Evolutionary conservation across 345 rosid genomes (phyloP).

Genomic region (Brassica rapa): DNA sequence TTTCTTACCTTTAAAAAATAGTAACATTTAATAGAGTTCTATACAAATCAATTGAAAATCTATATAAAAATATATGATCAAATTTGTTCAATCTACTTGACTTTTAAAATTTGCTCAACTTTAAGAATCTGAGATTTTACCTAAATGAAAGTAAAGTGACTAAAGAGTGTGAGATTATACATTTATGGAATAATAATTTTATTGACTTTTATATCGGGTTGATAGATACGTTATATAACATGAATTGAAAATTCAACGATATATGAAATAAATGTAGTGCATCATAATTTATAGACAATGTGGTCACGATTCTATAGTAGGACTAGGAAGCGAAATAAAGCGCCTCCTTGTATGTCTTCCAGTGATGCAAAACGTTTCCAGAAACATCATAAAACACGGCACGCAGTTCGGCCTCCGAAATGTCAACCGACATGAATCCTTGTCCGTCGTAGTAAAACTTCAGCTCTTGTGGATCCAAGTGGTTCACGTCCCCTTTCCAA

Average conservation of each 20-base stretch:
- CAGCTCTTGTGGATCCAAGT: slow-evolving; percentile 32
- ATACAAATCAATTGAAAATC: neutral
- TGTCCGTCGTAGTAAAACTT: slow-evolving; percentile 76
- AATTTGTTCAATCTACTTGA: neutral
- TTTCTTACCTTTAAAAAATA: too few species aligned
- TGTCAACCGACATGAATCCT: slow-evolving; percentile 67
- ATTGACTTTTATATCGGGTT: neutral
- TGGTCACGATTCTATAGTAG: neutral
- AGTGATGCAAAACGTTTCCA: slow-evolving; percentile 53
- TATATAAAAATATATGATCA: neutral
- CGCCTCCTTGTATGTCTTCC: slow-evolving; percentile 44
- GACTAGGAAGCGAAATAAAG: slow-evolving; percentile 17
- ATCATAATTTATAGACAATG: neutral
- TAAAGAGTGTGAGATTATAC: neutral
- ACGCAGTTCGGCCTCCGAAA: slow-evolving; percentile 33
- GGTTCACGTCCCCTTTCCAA: slow-evolving; percentile 58
- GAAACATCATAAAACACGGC: slow-evolving; percentile 49
- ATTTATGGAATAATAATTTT: neutral
- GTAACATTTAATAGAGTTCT: too few species aligned
- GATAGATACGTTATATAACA: neutral
- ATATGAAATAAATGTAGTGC: neutral
- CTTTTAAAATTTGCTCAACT: neutral
- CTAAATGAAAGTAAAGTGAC: neutral
- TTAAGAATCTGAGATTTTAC: neutral
- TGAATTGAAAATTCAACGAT: neutral